Conservation (phyloP, 805 yeast species). For the Clavispora vitiphila region DNA sequence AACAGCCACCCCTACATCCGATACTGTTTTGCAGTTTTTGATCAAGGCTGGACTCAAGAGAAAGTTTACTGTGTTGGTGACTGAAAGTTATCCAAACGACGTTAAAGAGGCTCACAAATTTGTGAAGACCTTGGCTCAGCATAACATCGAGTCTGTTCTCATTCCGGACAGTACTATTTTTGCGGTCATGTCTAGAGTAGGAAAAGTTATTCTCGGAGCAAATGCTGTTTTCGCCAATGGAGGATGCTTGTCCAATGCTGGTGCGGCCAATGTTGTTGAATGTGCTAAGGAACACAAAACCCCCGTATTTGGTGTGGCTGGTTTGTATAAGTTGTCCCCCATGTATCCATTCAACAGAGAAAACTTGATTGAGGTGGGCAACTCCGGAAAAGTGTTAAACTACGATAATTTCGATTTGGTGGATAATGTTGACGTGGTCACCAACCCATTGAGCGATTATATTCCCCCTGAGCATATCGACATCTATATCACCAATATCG, state of each 20-base stretch:
- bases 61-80: constrained; percentile 84
- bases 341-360: constrained; percentile 86
- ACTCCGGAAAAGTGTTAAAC: constrained; percentile 81
- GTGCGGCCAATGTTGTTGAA: constrained; percentile 89
- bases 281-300: constrained; percentile 93
- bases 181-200: constrained; percentile 96
- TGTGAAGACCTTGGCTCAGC: constrained; percentile 73
- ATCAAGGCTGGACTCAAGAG: constrained; percentile 84
- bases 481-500: constrained; percentile 89
- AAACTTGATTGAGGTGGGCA: constrained; percentile 83
- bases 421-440: constrained; percentile 66
- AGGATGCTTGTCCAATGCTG: constrained; percentile 84
- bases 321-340: constrained; percentile 88
- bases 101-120: constrained; percentile 71
- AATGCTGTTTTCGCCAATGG: constrained; percentile 94
- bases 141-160: constrained; percentile 83
- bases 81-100: constrained; percentile 90
- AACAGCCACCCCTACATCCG: constrained; percentile 93
- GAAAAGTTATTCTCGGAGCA: constrained; percentile 92
- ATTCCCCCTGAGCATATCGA: constrained; percentile 92
- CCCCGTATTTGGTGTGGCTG: constrained; percentile 96
- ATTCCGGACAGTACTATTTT: constrained; percentile 90
- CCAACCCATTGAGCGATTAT: constrained; percentile 87
- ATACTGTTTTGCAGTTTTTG: constrained; percentile 81
- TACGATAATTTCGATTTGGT: constrained; percentile 67